A percentile compares a stretch with the other conserved stretches of the same genome.
Conservation (phyloP, 1,284 basidiomycete genomes). For the Uromyces viciae-fabae region DNA sequence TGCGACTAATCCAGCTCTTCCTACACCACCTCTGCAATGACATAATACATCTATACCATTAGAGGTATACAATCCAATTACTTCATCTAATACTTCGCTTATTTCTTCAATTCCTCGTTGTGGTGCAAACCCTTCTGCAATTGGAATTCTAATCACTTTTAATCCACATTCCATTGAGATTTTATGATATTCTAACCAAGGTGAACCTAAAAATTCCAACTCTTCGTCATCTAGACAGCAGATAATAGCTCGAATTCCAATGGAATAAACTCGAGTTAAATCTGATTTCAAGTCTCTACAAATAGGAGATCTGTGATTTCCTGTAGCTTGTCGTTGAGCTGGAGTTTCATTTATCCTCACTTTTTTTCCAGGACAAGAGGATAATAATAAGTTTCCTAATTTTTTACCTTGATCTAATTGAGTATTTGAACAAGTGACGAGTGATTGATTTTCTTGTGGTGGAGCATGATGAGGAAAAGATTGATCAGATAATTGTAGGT, state of each 20-base stretch:
- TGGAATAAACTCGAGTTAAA: conserved; percentile 68
- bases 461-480: not conserved
- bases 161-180: conserved; percentile 67
- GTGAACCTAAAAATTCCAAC: conserved; percentile 73
- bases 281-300: conserved; percentile 77
- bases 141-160: conserved; percentile 76
- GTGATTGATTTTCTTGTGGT: not conserved
- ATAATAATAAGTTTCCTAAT: conserved; percentile 83
- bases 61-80: conserved; percentile 73
- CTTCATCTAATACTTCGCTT: conserved; percentile 67
- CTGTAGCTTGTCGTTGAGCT: conserved; percentile 50
- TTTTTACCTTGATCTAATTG: too few relatives aligned
- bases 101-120: conserved; percentile 57
- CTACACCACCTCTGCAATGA: conserved; percentile 92
- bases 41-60: conserved; percentile 71
- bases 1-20: conserved; percentile 85
- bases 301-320: conserved; percentile 70
- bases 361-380: conserved; percentile 95
- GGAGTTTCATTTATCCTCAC: conserved; percentile 64
- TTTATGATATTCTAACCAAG: conserved; percentile 71
- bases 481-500: not conserved
- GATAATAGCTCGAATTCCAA: conserved; percentile 75
- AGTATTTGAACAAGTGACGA: not conserved
- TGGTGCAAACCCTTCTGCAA: conserved; percentile 84
- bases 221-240: conserved; percentile 88